Evolutionary conservation across 2,329 filamentous ascomycete species (phyloP).

Genomic region (Cladophialophora psammophila): DNA sequence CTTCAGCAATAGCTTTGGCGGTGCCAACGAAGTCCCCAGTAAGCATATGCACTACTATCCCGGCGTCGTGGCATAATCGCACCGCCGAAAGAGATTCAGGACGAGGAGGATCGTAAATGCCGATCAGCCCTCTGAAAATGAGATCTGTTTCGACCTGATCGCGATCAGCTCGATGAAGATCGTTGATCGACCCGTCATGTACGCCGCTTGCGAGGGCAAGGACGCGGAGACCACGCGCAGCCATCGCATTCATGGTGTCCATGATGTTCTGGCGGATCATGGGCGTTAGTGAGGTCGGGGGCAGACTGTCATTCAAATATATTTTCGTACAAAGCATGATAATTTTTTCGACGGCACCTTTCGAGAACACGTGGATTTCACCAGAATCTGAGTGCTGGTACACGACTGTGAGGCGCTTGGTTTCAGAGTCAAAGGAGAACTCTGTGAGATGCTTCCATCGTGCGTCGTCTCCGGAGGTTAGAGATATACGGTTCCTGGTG

Average conservation of each 20-base stretch:
- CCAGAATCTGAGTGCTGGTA: conserved; percentile 51
- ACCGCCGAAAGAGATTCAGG: conserved; percentile 75
- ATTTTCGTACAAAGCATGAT: conserved; percentile 67
- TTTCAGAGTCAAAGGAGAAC: conserved; percentile 75
- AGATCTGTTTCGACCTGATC: conserved; percentile 70
- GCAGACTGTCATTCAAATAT: conserved; percentile 55
- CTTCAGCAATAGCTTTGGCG: conserved; percentile 75
- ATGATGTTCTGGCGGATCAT: conserved; percentile 65
- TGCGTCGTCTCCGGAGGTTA: conserved; percentile 59
- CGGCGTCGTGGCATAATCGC: conserved; percentile 70
- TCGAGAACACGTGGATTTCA: conserved; percentile 49
- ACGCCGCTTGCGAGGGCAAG: conserved; percentile 67
- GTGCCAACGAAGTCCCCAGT: conserved; percentile 79
- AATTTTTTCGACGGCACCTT: conserved; percentile 71
- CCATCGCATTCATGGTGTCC: conserved; percentile 72
- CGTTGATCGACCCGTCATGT: conserved; percentile 41
- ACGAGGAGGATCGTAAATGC: conserved; percentile 81
- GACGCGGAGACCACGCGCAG: conserved; percentile 71
- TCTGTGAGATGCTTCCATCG: conserved; percentile 68
- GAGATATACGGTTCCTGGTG: conserved; percentile 64
- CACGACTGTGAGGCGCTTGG: conserved; percentile 80
- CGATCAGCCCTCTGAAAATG: conserved; percentile 75
- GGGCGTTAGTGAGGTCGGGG: conserved; percentile 57
- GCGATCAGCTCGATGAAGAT: conserved; percentile 50
- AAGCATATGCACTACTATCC: conserved; percentile 78